Percentiles rank a stretch among this genome's conserved stretches.
phyloP scores from a whole-genome alignment of 768 basidiomycete species.

The Russula sp. region DNA sequence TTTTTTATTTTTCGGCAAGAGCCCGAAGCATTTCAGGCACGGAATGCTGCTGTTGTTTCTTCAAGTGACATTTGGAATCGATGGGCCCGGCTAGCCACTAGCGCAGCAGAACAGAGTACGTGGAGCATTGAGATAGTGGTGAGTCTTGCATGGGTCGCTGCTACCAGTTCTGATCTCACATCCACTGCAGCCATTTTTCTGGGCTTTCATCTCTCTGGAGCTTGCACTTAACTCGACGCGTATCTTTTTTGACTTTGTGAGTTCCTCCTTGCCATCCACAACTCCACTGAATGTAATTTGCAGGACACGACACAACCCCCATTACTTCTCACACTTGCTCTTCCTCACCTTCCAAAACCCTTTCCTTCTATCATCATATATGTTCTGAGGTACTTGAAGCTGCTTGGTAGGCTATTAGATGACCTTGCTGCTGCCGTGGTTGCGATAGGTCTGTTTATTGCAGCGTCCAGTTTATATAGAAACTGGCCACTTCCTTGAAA shows the following conservation, averaged over 20 bases:
- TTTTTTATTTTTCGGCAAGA: constrained; percentile 65
- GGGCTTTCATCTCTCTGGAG: constrained; percentile 70
- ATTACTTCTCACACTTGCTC: constrained; percentile 46
- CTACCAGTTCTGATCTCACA: constrained; percentile 1
- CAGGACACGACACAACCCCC: constrained; percentile 58
- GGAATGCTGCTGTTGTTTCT: constrained; percentile 30
- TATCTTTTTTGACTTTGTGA: constrained; percentile 62
- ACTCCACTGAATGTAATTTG: neutral
- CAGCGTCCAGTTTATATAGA: neutral
- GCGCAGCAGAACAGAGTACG: constrained; percentile 28
- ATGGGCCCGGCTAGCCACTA: constrained; percentile 52
- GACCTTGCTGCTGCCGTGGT: constrained; percentile 64
- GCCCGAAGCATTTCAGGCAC: constrained; percentile 42
- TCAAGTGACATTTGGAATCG: constrained; percentile 41
- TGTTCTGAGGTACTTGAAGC: constrained; percentile 57
- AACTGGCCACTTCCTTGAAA: constrained; percentile 6
- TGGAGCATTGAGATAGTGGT: constrained; percentile 56
- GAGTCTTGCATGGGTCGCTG: constrained; percentile 25
- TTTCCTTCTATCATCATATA: constrained; percentile 56
- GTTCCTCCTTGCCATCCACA: constrained; percentile 25
- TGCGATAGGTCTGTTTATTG: constrained; percentile 59
- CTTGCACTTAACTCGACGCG: constrained; percentile 63
- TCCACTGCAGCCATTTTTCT: constrained; percentile 62
- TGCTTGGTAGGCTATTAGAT: constrained; percentile 60
- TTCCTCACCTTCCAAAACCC: constrained; percentile 61